Evolutionary conservation across 2,329 filamentous ascomycete genomes (phyloP), one percentile per base, ranked within the genome.

Genomic region (Helminthosporium solani): DNA sequence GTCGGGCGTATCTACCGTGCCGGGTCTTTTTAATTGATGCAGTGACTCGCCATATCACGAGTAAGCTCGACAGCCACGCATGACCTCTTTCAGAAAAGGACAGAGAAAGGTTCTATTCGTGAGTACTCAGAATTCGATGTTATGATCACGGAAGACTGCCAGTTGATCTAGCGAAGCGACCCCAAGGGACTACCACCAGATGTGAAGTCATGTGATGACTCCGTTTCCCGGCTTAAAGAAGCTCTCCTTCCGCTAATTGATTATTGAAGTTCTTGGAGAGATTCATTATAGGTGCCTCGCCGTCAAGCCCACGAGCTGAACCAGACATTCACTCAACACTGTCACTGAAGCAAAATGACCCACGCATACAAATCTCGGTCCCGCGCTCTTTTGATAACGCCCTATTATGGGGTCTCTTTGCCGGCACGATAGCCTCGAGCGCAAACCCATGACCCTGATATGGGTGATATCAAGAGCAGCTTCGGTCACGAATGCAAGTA

Each of bases 81-180:
- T 12, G 28, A 41, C 42, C 11, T 42, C 39, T 16, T 47, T 37
- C 12, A 36, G 21, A 6, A 20, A 35, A 23, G 37, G 37, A 12
- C 16, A 3, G 52, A 57, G 28, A 47, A 52, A 7, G 53, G 56
- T 25, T 25, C 39, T 2, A 25, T 30, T 2, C 49, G 53, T 28
- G 11, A 25, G 7, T 54, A 49, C 15, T 47, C 56, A 8, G 37
- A 49, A 2, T 21, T 53, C 9, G 56, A 61, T 37, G 41, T 56
- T 6, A 37, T 61, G 8, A 47, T 59, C 1, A 44, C 51, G 11
- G 53, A 58, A 21, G 41, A 43, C 6, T 58, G 52, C 19, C 57
- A 61, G 19, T 27, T 61, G 7, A 58, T 53, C 37, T 49, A 56
- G 33, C 58, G 54, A 50, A 52, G 47, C 7, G 50, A 53, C 3